These are phyloP conservation scores for Xylaria sp. DNA, from an alignment of 2,329 filamentous ascomycete species.

Conservation along the genomic window DNA sequence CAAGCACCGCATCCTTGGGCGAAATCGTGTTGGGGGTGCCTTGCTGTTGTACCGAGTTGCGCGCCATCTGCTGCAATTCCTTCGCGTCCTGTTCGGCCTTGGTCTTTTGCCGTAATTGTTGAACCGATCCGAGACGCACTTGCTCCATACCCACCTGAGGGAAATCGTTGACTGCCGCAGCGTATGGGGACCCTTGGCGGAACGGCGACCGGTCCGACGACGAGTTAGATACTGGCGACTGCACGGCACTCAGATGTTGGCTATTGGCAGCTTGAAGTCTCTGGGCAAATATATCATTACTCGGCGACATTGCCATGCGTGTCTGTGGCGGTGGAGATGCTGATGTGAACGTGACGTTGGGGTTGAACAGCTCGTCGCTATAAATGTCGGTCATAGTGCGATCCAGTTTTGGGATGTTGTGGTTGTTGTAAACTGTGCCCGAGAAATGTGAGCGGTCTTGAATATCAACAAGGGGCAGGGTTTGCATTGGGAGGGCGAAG, in stretches of 20 bases:
- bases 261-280: conserved; percentile 78
- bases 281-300: conserved; percentile 69
- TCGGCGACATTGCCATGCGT: conserved; percentile 52
- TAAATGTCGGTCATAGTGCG: conserved; percentile 86
- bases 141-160: conserved; percentile 39
- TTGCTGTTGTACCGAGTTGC: conserved; percentile 44
- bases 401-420: conserved; percentile 71
- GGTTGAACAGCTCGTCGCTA: conserved; percentile 82
- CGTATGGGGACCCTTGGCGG: conserved; percentile 68
- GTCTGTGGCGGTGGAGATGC: conserved; percentile 52
- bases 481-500: conserved; percentile 28
- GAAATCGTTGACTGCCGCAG: conserved; percentile 51
- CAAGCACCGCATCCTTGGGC: conserved; percentile 86
- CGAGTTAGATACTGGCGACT: conserved; percentile 50
- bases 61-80: conserved; percentile 45
- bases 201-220: conserved; percentile 80
- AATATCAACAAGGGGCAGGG: conserved; percentile 42
- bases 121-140: conserved; percentile 55
- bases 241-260: conserved; percentile 65
- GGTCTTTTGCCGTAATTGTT: conserved; percentile 62
- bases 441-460: conserved; percentile 69
- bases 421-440: conserved; percentile 57
- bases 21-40: conserved; percentile 83
- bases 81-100: conserved; percentile 63
- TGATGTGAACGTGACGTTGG: conserved; percentile 62